Conservation (phyloP, 768 basidiomycete species). For the Lactarius vividus region DNA sequence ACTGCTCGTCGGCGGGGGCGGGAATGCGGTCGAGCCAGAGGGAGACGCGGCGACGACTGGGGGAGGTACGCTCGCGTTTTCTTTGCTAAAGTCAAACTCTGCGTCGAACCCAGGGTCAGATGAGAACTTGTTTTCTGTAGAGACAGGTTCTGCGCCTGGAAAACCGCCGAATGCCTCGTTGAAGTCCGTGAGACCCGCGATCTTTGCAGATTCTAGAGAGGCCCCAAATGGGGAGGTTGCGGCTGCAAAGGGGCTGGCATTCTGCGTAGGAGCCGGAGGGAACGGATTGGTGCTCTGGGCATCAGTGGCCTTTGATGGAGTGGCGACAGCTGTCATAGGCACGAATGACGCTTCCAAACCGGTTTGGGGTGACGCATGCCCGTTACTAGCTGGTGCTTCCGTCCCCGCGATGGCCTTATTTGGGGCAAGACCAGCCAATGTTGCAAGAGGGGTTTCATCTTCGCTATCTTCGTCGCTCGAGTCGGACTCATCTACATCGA, state of each 20-base stretch:
- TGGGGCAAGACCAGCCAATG: slow-evolving; percentile 21
- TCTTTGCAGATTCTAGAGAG: slow-evolving; percentile 22
- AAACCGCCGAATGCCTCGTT: slow-evolving; percentile 71
- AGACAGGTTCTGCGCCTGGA: slow-evolving; percentile 37
- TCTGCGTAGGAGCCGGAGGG: slow-evolving; percentile 19
- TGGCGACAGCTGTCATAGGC: neutral
- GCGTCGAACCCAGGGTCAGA: slow-evolving; percentile 68
- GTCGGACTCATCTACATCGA: slow-evolving; percentile 57
- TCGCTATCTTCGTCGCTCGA: slow-evolving; percentile 42
- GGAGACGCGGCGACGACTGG: slow-evolving; percentile 2
- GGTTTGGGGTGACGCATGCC: slow-evolving; percentile 9
- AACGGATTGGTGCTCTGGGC: slow-evolving; percentile 13
- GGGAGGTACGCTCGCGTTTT: slow-evolving; percentile 22
- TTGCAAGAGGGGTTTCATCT: slow-evolving; percentile 32
- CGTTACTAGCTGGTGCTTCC: slow-evolving; percentile 14
- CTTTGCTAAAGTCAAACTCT: slow-evolving; percentile 59
- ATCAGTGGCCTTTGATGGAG: neutral
- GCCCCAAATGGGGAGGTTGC: slow-evolving; percentile 23
- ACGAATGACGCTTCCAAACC: neutral
- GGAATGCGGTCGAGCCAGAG: slow-evolving; percentile 14
- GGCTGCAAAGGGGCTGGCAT: slow-evolving; percentile 13
- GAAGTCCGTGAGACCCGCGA: slow-evolving; percentile 52
- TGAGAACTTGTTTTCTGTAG: slow-evolving; percentile 45
- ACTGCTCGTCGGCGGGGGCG: slow-evolving; percentile 14
- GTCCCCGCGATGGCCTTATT: neutral